A percentile compares a stretch with the other conserved stretches of the same genome.
phyloP scores from a whole-genome alignment of 805 yeast species.

The Kazachstania kunashirensis region DNA sequence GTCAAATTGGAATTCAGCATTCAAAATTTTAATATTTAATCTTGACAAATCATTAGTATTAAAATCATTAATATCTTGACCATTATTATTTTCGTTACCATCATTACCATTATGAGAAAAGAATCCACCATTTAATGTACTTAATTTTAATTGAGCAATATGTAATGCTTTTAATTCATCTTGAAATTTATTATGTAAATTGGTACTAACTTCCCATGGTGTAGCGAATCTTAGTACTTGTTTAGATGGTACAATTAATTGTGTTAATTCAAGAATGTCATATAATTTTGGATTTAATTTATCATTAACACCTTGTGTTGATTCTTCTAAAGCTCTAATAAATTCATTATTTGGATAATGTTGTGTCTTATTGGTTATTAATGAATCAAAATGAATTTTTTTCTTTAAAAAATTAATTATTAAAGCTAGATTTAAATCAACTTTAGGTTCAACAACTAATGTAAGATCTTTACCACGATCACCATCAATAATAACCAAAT shows the following conservation, averaged over 20 bases:
- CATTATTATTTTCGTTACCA: constrained; percentile 4
- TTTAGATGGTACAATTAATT: constrained; percentile 62
- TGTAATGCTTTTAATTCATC: constrained; percentile 67
- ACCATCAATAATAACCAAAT: constrained; percentile 71
- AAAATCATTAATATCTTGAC: constrained; percentile 13
- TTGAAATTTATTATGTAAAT: constrained; percentile 52
- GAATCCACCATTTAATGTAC: constrained; percentile 25
- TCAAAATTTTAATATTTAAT: constrained; percentile 50
- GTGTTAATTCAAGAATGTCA: constrained; percentile 38
- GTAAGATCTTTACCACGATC: constrained; percentile 78
- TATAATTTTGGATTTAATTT: constrained; percentile 26
- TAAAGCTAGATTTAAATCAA: constrained; percentile 55
- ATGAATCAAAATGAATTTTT: constrained; percentile 44
- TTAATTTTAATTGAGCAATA: constrained; percentile 50
- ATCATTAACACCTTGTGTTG: constrained; percentile 19
- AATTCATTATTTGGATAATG: constrained; percentile 25
- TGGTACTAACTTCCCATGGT: constrained; percentile 51
- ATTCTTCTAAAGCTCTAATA: constrained; percentile 20
- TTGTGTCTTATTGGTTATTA: constrained; percentile 25
- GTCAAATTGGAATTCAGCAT: constrained; percentile 77
- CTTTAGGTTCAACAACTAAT: constrained; percentile 57
- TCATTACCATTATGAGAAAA: constrained; percentile 6
- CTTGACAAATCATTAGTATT: constrained; percentile 18
- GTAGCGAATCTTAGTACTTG: constrained; percentile 72
- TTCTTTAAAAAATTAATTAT: constrained; percentile 67